Conservation (phyloP, 2,329 filamentous ascomycete species). For the Verticillium nonalfalfae region DNA sequence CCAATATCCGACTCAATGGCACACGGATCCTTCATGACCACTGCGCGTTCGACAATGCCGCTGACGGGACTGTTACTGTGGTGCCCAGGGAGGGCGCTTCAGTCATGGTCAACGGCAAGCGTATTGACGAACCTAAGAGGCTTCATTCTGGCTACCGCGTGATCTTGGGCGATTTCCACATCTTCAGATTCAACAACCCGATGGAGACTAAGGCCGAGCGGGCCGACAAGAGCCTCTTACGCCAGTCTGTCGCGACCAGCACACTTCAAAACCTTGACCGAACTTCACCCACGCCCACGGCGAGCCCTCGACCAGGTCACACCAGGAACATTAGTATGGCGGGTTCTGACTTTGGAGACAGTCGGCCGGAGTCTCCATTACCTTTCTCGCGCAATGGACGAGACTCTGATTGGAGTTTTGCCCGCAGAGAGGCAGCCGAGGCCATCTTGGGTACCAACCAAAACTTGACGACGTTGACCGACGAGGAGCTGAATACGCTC, state of each 20-base stretch:
- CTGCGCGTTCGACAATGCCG: slow-evolving; percentile 82
- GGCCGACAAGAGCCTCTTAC: slow-evolving; percentile 78
- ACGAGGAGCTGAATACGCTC: slow-evolving; percentile 88
- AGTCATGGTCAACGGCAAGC: slow-evolving; percentile 95
- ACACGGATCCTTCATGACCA: slow-evolving; percentile 89
- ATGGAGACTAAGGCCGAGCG: slow-evolving; percentile 91
- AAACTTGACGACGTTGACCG: slow-evolving; percentile 81
- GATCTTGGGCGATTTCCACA: slow-evolving; percentile 96
- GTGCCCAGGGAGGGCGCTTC: slow-evolving; percentile 86
- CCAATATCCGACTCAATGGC: slow-evolving; percentile 90
- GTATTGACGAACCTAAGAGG: slow-evolving; percentile 78
- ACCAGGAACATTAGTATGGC: slow-evolving; percentile 75
- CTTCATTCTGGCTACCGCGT: slow-evolving; percentile 90
- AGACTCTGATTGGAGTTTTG: slow-evolving; percentile 93
- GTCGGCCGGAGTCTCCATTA: slow-evolving; percentile 73
- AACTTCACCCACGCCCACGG: slow-evolving; percentile 54
- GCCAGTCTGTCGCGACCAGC: slow-evolving; percentile 68
- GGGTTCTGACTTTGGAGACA: slow-evolving; percentile 72
- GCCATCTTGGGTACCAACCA: slow-evolving; percentile 87
- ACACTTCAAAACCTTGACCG: slow-evolving; percentile 54
- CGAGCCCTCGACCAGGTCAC: slow-evolving; percentile 57
- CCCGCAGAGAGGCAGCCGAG: slow-evolving; percentile 84
- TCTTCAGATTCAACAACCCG: slow-evolving; percentile 97
- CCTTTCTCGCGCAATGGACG: slow-evolving; percentile 57
- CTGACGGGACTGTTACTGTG: slow-evolving; percentile 87